Evolutionary conservation across 495 filamentous ascomycete genomes (phyloP), one percentile per base, ranked within the genome.

Genomic region (Aspergillus heteromorphus): DNA sequence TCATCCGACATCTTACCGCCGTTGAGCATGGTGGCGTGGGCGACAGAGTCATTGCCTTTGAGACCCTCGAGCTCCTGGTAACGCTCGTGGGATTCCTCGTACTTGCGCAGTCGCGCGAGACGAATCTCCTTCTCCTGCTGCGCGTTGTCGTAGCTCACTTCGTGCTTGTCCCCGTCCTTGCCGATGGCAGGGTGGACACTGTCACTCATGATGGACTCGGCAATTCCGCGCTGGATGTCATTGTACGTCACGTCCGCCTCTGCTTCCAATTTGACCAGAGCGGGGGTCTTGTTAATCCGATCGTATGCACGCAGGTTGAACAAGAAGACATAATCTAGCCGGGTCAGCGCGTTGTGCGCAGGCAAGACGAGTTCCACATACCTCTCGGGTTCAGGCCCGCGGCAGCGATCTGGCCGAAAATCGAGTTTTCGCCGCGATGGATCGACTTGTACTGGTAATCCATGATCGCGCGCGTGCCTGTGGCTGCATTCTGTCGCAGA

Each of bases 391-490:
- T 81, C 14, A 96, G 82, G 3, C 89, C 92, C 58, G 89, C 80
- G 4, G 85, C 85, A 19, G 77, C 69, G 23, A 97, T 83, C 60
- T 87, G 87, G 14, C 80, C 87, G 61, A 87, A 91, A 47, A 97
- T 97, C 10, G 89, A 95, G 66, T 96, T 77, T 60, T 95, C 85
- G 1, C 93, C 92, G 11, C 92, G 87, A 61, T 85, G 85, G 54
- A 98, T 95, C 1, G 90, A 93, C 67, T 93, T 97, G 73, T 92
- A 98, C 67, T 97, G 92, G 67, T 97, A 98, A 64, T 96, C 92
- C 90, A 98, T 98, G 64, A 97, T 98, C 3, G 91, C 91, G 53
- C 90, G 73, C 0, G 92, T 97, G 19, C 93, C 92, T 17, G 79
- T 80, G 0, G 93, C 92, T 21, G 86, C 89, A 57, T 86, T 83